Evolutionary conservation across 23 red algal genomes (phyloP), one percentile per base, ranked within the genome.

Genomic region (Agarophyton chilense): DNA sequence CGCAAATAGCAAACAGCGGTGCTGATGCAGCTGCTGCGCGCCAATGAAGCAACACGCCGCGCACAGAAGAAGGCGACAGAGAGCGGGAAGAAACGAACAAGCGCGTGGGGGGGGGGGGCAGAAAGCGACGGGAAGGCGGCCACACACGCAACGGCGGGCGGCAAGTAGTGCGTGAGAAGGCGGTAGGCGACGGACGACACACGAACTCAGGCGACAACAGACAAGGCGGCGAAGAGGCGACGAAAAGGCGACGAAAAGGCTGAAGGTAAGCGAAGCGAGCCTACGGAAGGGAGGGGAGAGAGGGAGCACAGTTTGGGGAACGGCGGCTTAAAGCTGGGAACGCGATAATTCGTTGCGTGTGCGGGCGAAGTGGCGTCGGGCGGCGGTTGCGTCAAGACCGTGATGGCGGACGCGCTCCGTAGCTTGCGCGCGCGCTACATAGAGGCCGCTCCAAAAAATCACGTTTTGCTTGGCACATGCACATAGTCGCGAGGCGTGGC

Each of bases 381-480:
- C 31, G 8, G 60, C 60, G 60, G 7, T 4, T 11, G 29, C 25
- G 7, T 12, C 28, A 33, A 1, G 18, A 29, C 25, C 60, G 29
- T 36, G 60, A 36, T 31, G 60, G 31, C 60, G 32, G 2, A 29
- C 25, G 31, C 60, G 60, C 3, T 26, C 28, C 31, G 60, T 31
- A 29, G 26, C 8, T 2, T 36, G 60, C 60, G 31, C 26, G 25
- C 25, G 31, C 31, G 60, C 21, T 2, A 14, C 25, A 65, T 18
- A 65, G 17, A 29, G 13, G 60, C n/a, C 56, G 31, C 60, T 17
- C 31, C 60, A 65, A 65, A 65, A 65, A 65, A 65, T 65, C 60
- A 29, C 60, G 60, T 29, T 17, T 18, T 47, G 44, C 44, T 6
- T 9, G n/a, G n/a, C n/a, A n/a, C n/a, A n/a, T n/a, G n/a, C n/a